Evolutionary conservation across 1,284 basidiomycete species (phyloP).

Genomic region (Ustilago vetiveriae): DNA sequence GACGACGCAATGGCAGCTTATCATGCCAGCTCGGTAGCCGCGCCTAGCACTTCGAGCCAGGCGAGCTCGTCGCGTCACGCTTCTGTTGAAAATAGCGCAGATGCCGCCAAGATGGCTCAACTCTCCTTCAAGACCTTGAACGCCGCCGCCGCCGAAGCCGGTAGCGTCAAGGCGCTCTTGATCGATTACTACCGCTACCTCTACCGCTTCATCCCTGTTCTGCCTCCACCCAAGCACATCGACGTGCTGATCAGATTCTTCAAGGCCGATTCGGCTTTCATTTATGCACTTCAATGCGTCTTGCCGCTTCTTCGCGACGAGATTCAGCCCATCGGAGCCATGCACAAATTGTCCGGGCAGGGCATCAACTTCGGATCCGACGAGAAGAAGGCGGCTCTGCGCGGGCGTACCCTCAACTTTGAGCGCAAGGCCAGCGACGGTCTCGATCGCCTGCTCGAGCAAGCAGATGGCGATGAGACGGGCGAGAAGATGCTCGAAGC

Average conservation of each 20-base stretch:
- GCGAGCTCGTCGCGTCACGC: constrained; percentile 19
- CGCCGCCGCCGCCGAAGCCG: constrained; percentile 29
- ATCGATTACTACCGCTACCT: constrained; percentile 60
- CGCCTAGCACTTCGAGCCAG: constrained; percentile 11
- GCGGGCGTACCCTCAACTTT: constrained; percentile 37
- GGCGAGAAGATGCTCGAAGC: constrained; percentile 53
- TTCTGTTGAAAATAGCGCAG: constrained; percentile 15
- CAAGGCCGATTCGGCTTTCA: constrained; percentile 50
- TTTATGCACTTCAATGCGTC: constrained; percentile 55
- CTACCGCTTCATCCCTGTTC: constrained; percentile 60
- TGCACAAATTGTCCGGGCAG: constrained; percentile 39
- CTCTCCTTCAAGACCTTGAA: constrained; percentile 23
- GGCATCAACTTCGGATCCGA: constrained; percentile 55
- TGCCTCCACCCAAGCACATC: constrained; percentile 48
- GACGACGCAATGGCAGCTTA: constrained; percentile 29
- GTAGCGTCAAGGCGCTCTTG: constrained; percentile 36
- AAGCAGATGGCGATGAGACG: constrained; percentile 33
- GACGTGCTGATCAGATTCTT: constrained; percentile 39
- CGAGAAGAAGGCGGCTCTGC: constrained; percentile 47
- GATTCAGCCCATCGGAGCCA: constrained; percentile 44
- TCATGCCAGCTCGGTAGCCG: constrained; percentile 37
- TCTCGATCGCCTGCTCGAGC: constrained; percentile 53
- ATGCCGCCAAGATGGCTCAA: constrained; percentile 17
- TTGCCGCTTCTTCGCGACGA: constrained; percentile 54
- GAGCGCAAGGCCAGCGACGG: constrained; percentile 55